Evolutionary conservation across 305 asterid species (phyloP).

Genomic region (Striga hermonthica): DNA sequence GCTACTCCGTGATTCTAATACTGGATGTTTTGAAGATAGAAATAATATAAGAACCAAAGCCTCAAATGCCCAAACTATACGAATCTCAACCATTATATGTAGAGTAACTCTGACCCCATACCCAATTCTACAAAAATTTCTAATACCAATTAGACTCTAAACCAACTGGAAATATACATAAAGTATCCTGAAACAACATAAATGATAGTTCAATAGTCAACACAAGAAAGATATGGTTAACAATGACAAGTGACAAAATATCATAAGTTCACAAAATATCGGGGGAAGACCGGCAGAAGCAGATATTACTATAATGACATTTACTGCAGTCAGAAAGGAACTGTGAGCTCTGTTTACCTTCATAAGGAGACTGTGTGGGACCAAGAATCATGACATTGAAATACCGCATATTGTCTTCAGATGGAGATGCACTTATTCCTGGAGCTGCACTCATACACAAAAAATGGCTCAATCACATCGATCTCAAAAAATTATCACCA

Average conservation of each 20-base stretch:
- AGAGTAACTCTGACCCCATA: too few relatives aligned
- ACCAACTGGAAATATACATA: background rate
- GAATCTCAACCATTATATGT: too few relatives aligned
- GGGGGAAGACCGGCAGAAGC: background rate
- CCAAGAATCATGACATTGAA: constrained; percentile 82
- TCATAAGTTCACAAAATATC: background rate
- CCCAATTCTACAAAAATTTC: too few relatives aligned
- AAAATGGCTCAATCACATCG: constrained; percentile 6
- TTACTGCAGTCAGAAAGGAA: background rate
- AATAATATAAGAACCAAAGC: too few relatives aligned
- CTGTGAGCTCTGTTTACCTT: constrained; percentile 41
- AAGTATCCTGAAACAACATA: background rate
- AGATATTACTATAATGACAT: background rate
- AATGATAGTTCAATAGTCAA: constrained; percentile 1
- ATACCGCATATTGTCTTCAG: constrained; percentile 73
- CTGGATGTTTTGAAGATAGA: too few relatives aligned
- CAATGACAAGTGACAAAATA: too few relatives aligned
- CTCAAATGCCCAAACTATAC: too few relatives aligned
- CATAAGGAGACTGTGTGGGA: constrained; percentile 74
- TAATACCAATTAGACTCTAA: too few relatives aligned
- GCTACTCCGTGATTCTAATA: too few relatives aligned
- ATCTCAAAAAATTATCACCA: background rate
- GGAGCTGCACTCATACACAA: constrained; percentile 46
- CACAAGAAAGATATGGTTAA: background rate
- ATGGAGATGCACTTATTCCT: constrained; percentile 77